Base-by-base conservation (phyloP, 345 rosid genomes). In the Pistacia vera region DNA sequence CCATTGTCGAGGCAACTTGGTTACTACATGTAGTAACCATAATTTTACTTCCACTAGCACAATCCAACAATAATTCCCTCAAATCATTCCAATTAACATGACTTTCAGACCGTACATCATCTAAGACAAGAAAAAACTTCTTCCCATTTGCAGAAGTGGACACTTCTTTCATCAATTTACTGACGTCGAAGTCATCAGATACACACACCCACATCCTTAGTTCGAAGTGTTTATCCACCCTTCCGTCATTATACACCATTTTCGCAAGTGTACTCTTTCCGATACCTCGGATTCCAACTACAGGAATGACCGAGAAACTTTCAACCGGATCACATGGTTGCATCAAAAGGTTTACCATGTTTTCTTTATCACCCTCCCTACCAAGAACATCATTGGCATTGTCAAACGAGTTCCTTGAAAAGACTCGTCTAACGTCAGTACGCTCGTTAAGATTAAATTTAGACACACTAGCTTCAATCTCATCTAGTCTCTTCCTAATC, bases 401-500 rank as follows among this genome's bases (percentile, higher is more conserved):
- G 3, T 13, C 6, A 16, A 13, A 54, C 18, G n/a, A 52, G 9
- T 0, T 63, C 9, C 9, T 38, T 0, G 8, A 4, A 16, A 41
- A 41, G 44, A 12, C 46, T 11, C 8, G 22, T 33, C 44, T 63
- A 4, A 33, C 17, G 5, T 33, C 67, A 12, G 17, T 52, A 12
- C 18, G 16, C 16, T 52, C 57, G 17, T 2, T 52, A 17, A 52
- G 57, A 52, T 52, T 52, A 52, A 52, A 63, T 1, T 30, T 28
- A 14, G 8, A 41, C 20, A 16, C 51, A 8, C 11, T 18, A 8
- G 4, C 60, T 28, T 20, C 72, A 51, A 52, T 33, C 30, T 68
- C 49, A 55, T 70, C 52, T 17, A 70, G n/a, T 22, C 63, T 57
- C 63, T 70, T 38, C 57, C 52, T 56, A 69, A 69, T 69, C 60